phyloP scores from a whole-genome alignment of 495 filamentous ascomycete genomes.

The Trichoderma virens region DNA sequence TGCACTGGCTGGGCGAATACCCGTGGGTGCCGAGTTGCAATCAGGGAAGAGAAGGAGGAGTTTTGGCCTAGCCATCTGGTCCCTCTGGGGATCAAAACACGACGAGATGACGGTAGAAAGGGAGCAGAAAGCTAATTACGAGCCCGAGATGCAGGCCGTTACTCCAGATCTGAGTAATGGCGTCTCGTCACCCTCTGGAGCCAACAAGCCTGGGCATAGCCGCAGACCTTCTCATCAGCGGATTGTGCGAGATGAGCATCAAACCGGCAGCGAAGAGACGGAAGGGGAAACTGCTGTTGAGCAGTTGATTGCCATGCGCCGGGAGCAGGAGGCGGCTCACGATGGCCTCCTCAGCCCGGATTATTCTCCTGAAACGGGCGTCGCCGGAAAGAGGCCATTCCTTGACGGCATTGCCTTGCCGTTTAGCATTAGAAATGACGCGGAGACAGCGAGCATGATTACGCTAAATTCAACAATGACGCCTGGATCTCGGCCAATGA shows the following conservation, averaged over 20 bases:
- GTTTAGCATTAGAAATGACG: slow-evolving; percentile 41
- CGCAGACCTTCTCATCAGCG: slow-evolving; percentile 25
- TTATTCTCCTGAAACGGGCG: slow-evolving; percentile 22
- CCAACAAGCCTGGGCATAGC: slow-evolving; percentile 21
- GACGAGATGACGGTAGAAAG: slow-evolving; percentile 61
- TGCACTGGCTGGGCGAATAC: slow-evolving; percentile 64
- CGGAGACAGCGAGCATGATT: slow-evolving; percentile 47
- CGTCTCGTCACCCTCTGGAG: slow-evolving; percentile 28
- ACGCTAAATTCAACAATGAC: slow-evolving; percentile 35
- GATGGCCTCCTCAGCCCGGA: slow-evolving; percentile 13
- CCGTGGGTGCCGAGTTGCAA: slow-evolving; percentile 38
- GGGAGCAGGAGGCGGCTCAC: slow-evolving; percentile 15
- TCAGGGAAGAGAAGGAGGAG: slow-evolving; percentile 49
- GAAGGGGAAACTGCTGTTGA: slow-evolving; percentile 26
- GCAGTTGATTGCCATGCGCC: slow-evolving; percentile 20
- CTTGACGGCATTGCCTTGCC: slow-evolving; percentile 44
- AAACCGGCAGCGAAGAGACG: slow-evolving; percentile 21
- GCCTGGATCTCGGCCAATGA: slow-evolving; percentile 17
- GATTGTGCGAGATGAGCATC: slow-evolving; percentile 34
- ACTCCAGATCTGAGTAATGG: slow-evolving; percentile 28
- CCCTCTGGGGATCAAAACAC: slow-evolving; percentile 76
- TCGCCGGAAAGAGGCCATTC: slow-evolving; percentile 39
- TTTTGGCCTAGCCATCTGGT: slow-evolving; percentile 76
- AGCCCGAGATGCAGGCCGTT: slow-evolving; percentile 19
- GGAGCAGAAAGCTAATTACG: slow-evolving; percentile 35